These are phyloP conservation scores for Apiotrichum porosum DNA, from an alignment of 1,284 basidiomycete genomes.

Conservation along the genomic window DNA sequence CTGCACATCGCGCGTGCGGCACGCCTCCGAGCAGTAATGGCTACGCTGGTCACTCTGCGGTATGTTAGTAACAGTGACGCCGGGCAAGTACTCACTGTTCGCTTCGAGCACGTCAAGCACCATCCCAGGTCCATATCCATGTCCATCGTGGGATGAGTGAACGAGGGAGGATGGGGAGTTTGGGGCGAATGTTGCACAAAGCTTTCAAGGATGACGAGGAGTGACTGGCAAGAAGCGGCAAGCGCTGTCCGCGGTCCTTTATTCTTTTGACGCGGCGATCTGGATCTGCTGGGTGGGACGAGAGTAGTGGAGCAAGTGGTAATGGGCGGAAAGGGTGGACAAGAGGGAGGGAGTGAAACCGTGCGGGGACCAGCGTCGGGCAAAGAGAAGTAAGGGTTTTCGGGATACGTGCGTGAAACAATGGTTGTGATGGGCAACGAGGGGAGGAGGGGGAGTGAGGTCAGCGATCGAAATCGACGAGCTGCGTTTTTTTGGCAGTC, in stretches of 20 bases:
- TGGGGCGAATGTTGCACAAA: not conserved
- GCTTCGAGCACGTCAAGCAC: slow-evolving; percentile 29
- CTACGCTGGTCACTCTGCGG: slow-evolving; percentile 32
- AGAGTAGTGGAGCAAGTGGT: not conserved
- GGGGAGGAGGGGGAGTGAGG: not conserved
- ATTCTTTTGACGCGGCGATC: not conserved
- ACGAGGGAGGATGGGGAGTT: not conserved
- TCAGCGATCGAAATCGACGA: not conserved
- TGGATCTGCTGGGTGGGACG: not conserved
- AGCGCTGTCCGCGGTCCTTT: not conserved
- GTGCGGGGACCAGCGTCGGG: no score
- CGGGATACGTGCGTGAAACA: not conserved
- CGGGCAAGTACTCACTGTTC: slow-evolving; percentile 28
- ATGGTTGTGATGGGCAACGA: not conserved
- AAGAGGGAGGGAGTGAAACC: not conserved
- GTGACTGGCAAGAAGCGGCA: not conserved
- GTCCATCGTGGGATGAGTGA: slow-evolving; percentile 8
- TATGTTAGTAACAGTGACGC: not conserved
- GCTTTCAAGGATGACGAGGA: not conserved
- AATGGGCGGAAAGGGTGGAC: not conserved
- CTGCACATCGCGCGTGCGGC: slow-evolving; percentile 27
- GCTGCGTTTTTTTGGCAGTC: no score
- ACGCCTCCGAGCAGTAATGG: slow-evolving; percentile 40
- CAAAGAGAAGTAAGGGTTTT: no score
- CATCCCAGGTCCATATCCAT: slow-evolving; percentile 25